Conservation (phyloP, 495 filamentous ascomycete species). For the Tuber melanosporum region DNA sequence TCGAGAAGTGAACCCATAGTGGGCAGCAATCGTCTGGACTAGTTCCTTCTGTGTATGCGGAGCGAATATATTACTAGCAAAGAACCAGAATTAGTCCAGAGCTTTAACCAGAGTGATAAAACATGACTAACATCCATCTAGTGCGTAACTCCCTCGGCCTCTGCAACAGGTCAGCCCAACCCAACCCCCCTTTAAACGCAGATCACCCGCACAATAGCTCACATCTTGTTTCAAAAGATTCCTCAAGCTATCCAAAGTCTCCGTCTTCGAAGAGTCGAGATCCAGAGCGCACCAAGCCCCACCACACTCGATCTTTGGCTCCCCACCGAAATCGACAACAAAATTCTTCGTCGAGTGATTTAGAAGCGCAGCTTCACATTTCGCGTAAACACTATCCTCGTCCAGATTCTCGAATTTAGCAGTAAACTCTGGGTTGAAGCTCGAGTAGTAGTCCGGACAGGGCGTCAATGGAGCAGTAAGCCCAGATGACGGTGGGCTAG, state of each 20-base stretch:
- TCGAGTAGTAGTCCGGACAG: constrained; percentile 20
- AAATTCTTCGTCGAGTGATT: constrained; percentile 50
- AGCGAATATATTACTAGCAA: constrained; percentile 53
- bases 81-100: constrained; percentile 18
- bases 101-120: neutral
- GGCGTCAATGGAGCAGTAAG: constrained; percentile 11
- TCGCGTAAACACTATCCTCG: constrained; percentile 43
- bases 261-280: constrained; percentile 40
- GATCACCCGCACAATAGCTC: neutral
- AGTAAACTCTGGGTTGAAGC: constrained; percentile 15
- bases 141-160: constrained; percentile 35
- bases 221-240: constrained; percentile 23
- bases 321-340: constrained; percentile 57
- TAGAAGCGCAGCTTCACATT: constrained; percentile 43
- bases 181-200: constrained; percentile 12
- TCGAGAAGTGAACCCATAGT: constrained; percentile 60
- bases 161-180: constrained; percentile 9
- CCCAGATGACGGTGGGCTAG: constrained; percentile 5
- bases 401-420: constrained; percentile 51
- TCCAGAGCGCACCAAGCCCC: constrained; percentile 55
- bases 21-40: constrained; percentile 48
- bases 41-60: constrained; percentile 55
- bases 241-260: constrained; percentile 17
- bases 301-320: constrained; percentile 43
- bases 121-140: constrained; percentile 57